Base-by-base conservation (phyloP, 1,139 yeast species). In the Spathaspora sp. region DNA sequence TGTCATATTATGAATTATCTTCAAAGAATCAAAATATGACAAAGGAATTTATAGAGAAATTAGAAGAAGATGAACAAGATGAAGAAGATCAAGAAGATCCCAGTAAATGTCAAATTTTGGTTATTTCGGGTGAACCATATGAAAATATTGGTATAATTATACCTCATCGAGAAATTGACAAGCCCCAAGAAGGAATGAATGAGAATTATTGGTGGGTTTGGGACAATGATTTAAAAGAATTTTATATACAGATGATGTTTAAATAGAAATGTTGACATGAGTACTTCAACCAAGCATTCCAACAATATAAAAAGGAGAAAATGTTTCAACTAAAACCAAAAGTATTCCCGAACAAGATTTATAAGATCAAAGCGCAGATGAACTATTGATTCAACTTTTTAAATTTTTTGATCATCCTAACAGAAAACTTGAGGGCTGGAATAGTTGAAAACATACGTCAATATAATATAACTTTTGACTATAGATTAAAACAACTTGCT, bases 81-180 rank as follows among this genome's bases (percentile, higher is more conserved):
- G 33, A 47, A 33, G 42, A 42, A 17, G 42, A 51, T 8, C 57
- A 58, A 16, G 55, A 76, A 50, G 70, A 75, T 18, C 57, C 64
- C 5, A 56, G 44, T 56, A 65, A 46, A 65, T 65, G 57, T 63
- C 95, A 86, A 61, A 89, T 84, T 57, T 59, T 89, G 51, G 80
- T 89, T n/a, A 64, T 89, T 0, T 81, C 89, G 23, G 95, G 88
- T 0, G 96, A 88, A 58, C 96, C 96, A 1, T 89, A 88, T 61
- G 93, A 88, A 48, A 86, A 84, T 45, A 72, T 87, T 13, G 86
- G 84, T 2, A 72, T 89, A 52, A 82, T 86, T 45, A 71, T 89
- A 6, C 93, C 93, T 2, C 75, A 81, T 20, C 75, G 76, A 27
- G 78, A 84, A 17, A 64, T 73, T 6, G 86, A 81, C 54, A 70